Conservation (phyloP, 257 asterid species). For the Solanum piurae region DNA sequence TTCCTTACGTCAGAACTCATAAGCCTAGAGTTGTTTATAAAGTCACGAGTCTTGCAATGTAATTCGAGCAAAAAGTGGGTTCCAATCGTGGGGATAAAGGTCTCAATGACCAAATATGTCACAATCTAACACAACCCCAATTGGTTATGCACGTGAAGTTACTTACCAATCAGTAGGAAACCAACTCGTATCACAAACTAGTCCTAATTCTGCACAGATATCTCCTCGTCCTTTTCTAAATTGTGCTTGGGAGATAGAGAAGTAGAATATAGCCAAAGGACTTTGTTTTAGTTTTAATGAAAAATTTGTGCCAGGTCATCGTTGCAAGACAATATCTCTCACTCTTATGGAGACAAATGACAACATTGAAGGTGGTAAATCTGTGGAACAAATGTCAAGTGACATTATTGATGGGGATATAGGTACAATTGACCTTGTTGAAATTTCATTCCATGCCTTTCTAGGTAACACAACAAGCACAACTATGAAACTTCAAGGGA, state of each 20-base stretch:
- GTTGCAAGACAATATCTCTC: not conserved
- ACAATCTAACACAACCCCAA: not conserved
- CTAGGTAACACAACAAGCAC: not conserved
- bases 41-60: not conserved
- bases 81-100: not conserved
- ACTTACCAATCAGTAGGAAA: not conserved
- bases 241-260: not conserved
- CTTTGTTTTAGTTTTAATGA: not conserved
- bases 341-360: not conserved
- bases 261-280: not conserved
- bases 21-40: not conserved
- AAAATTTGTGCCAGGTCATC: not conserved
- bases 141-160: not conserved
- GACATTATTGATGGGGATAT: not conserved
- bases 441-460: not conserved
- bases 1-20: not conserved
- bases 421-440: not conserved
- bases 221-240: not conserved
- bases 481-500: not conserved
- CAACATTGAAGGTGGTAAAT: not conserved
- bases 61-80: not conserved
- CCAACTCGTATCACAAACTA: not conserved
- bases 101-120: not conserved
- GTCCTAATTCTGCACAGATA: not conserved
- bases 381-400: not conserved